These are phyloP conservation scores for Ascochyta koolunga DNA, from an alignment of 2,329 filamentous ascomycete genomes.

Conservation along the genomic window DNA sequence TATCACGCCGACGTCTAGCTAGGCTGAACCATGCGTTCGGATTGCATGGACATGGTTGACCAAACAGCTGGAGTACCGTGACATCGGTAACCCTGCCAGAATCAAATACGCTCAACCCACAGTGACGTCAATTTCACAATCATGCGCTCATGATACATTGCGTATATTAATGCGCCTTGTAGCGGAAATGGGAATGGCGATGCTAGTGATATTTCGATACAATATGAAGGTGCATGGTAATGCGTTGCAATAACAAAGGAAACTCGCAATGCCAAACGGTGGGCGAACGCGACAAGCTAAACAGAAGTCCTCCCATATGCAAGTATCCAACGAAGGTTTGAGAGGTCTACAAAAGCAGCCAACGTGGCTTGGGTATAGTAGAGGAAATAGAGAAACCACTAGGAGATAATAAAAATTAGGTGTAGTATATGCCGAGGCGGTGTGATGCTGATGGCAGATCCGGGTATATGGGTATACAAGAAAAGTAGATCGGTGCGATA, in stretches of 20 bases:
- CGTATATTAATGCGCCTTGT: no score
- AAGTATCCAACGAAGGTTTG: slow-evolving; percentile 7
- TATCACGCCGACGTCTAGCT: no score
- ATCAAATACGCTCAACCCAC: not conserved
- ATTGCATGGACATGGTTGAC: no score
- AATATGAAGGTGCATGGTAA: not conserved
- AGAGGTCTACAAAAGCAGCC: slow-evolving; percentile 7
- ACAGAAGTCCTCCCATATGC: slow-evolving; percentile 1
- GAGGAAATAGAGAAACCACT: not conserved
- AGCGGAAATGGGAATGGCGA: no score
- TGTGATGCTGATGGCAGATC: slow-evolving; percentile 1
- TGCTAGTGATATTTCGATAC: not conserved
- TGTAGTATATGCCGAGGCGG: not conserved
- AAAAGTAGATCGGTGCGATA: slow-evolving; percentile 8
- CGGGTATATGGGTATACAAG: slow-evolving; percentile 28
- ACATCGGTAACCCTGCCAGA: no score
- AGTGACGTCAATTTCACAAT: not conserved
- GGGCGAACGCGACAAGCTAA: not conserved
- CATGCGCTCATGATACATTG: no score
- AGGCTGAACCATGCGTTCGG: no score
- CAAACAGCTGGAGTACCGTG: no score
- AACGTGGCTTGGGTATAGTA: slow-evolving; percentile 9
- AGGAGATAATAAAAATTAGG: slow-evolving; percentile 4
- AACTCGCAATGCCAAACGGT: not conserved
- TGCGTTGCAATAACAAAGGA: not conserved